phyloP scores from a whole-genome alignment of 441 rosid species.

The Melastoma candidum region DNA sequence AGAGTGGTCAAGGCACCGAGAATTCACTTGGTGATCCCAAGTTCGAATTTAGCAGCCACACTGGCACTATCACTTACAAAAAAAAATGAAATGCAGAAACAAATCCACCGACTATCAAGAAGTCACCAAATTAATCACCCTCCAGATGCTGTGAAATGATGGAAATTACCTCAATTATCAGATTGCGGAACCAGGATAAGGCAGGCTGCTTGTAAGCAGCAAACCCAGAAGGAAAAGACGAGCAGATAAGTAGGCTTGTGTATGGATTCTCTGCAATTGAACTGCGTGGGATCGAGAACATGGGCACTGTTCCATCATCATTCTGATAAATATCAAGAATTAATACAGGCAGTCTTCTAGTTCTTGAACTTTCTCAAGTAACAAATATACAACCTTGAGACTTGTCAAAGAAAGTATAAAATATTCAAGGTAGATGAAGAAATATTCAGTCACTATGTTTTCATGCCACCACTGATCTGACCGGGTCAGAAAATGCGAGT shows the following conservation, averaged over 20 bases:
- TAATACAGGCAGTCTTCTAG: slow-evolving; percentile 14
- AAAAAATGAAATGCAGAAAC: too few relatives aligned
- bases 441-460: too few relatives aligned
- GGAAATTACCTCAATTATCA: slow-evolving; percentile 62
- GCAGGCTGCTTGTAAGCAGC: slow-evolving; percentile 31
- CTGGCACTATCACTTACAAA: too few relatives aligned
- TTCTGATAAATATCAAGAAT: slow-evolving; percentile 40
- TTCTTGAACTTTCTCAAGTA: background rate
- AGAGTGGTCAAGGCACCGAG: too few relatives aligned
- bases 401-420: too few relatives aligned
- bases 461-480: too few relatives aligned
- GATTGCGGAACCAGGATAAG: slow-evolving; percentile 72
- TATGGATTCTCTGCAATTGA: slow-evolving; percentile 88
- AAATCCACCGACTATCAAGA: too few relatives aligned
- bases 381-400: background rate
- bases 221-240: slow-evolving; percentile 37
- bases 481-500: too few relatives aligned
- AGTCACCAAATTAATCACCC: too few relatives aligned
- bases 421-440: too few relatives aligned
- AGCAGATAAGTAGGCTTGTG: slow-evolving; percentile 80
- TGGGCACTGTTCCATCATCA: slow-evolving; percentile 68
- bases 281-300: slow-evolving; percentile 66
- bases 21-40: too few relatives aligned
- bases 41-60: too few relatives aligned
- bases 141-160: slow-evolving; percentile 9